Evolutionary conservation across 73 alveolate species (phyloP), one percentile per base, ranked within the genome.

Genomic region (Paramecium biaurelia): DNA sequence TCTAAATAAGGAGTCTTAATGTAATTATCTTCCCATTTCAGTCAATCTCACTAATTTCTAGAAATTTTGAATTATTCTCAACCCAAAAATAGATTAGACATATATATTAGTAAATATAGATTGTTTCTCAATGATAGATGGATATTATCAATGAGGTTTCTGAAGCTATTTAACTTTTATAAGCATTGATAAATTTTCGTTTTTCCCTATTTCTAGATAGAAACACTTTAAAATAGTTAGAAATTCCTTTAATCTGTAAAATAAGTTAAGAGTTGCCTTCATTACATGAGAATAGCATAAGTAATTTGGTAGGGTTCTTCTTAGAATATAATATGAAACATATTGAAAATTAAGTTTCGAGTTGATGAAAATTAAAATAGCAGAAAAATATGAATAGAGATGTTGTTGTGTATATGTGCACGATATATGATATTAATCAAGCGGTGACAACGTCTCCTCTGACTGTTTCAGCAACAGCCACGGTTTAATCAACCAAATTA

Each of bases 401-500:
- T 47, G 68, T 3, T 53, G 26, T 53, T 18, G 30, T 9, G 18
- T 53, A 53, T n/a, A 20, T 53, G 30, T 53, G 2, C 32, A 53
- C 5, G 14, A 53, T 53, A 53, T 53, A 53, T 53, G 34, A 63
- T 63, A 63, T 2, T 23, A 26, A 63, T 63, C 84, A 63, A 34
- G 45, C 84, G 20, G 92, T 92, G 34, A 49, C 79, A 43, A 85
- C 56, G 45, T 94, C 97, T 18, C 43, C 47, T 86, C 92, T 68
- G 24, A 76, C 35, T 35, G 96, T 47, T 49, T 74, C 92, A 21
- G 92, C 90, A 18, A 85, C 70, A n/a, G 92, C 92, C 12, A 87
- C 96, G 7, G 82, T 85, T 76, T 94, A 93, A 9, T 63, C 92
- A 45, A 72, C 34, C 43, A 86, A 41, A n/a, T 86, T 93, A 45